Evolutionary conservation across 2,329 filamentous ascomycete species (phyloP).

Genomic region (Pyrenochaeta sp.): DNA sequence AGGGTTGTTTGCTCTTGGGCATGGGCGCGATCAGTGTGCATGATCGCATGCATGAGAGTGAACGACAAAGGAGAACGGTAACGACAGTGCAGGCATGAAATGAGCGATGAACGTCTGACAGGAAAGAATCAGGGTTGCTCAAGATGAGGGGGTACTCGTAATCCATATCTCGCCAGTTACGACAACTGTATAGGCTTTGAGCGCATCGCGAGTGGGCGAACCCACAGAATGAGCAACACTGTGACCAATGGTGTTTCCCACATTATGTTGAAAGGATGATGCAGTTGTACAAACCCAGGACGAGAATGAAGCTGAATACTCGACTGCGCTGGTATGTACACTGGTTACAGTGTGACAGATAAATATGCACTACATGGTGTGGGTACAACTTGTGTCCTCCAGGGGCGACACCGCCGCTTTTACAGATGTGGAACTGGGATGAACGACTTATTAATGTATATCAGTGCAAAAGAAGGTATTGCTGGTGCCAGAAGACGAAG

Average conservation of each 20-base stretch:
- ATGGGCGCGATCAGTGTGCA: too few relatives aligned
- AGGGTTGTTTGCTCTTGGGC: too few relatives aligned
- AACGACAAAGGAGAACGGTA: background rate
- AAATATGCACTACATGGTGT: too few relatives aligned
- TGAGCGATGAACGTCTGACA: background rate
- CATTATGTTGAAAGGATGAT: background rate
- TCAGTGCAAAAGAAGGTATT: too few relatives aligned
- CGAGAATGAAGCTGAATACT: background rate
- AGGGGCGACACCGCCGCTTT: too few relatives aligned
- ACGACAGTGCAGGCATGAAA: background rate
- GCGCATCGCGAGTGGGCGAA: background rate
- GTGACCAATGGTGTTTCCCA: background rate
- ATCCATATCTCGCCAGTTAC: background rate
- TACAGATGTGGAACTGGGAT: too few relatives aligned
- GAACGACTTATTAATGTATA: too few relatives aligned
- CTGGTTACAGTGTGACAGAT: background rate
- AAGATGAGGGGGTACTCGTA: background rate
- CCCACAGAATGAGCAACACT: background rate
- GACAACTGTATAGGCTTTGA: background rate
- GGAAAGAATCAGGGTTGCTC: background rate
- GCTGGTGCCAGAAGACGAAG: background rate
- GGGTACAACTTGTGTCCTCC: too few relatives aligned
- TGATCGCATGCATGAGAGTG: background rate
- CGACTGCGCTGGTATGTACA: background rate
- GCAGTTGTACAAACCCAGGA: too few relatives aligned